These are phyloP conservation scores for Pseudocercospora fijiensis DNA, from an alignment of 2,329 filamentous ascomycete species.

Conservation along the genomic window DNA sequence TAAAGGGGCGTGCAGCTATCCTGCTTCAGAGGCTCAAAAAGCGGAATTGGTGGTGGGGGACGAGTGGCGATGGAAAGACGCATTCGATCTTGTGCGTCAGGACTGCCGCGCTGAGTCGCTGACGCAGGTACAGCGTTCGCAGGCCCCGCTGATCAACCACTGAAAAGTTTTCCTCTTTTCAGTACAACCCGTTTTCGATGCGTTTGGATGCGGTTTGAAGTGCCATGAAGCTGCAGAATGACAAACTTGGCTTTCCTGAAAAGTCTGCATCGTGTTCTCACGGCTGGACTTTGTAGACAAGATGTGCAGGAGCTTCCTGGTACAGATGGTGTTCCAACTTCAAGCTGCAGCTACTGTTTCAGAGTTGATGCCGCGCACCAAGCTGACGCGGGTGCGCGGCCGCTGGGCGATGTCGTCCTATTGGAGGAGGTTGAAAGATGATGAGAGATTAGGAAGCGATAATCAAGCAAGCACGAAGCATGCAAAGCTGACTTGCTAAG, in stretches of 20 bases:
- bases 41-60: neutral
- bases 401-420: conserved; percentile 15
- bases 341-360: conserved; percentile 19
- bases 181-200: neutral
- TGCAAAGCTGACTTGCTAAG: neutral
- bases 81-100: conserved; percentile 8
- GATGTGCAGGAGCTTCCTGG: conserved; percentile 11
- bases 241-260: neutral
- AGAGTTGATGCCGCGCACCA: conserved; percentile 15
- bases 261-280: neutral
- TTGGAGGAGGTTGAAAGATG: neutral
- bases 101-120: neutral
- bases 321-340: conserved; percentile 15
- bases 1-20: neutral
- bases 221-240: neutral
- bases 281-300: neutral
- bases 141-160: conserved; percentile 1
- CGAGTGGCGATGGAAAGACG: conserved; percentile 1
- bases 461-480: too few species aligned
- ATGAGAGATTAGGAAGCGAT: neutral
- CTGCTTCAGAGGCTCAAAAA: neutral
- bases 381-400: conserved; percentile 9
- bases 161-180: neutral
- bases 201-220: neutral
- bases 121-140: conserved; percentile 9